Evolutionary conservation across 192 early-diverging fungal species (phyloP), one percentile per base, ranked within the genome.

Genomic region (Funneliformis geosporum): DNA sequence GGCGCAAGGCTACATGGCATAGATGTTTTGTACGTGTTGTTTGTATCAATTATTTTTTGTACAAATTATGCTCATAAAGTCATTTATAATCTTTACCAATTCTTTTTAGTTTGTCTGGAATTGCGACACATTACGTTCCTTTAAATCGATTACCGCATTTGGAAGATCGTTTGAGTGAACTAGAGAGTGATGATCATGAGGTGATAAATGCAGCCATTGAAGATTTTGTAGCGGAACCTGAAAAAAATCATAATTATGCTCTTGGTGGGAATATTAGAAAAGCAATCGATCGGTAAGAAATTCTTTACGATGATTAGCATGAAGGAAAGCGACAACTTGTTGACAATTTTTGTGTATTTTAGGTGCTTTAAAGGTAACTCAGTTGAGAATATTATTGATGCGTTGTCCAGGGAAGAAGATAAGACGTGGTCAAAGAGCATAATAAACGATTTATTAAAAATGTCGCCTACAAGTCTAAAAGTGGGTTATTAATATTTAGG

Each of bases 81-180:
- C 14, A 71, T 46, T 9, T 80, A 59, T 60, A 60, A 16, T 25
- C 40, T 3, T 60, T 10, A 21, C 11, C 6, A 43, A 65, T 44
- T 69, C 9, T 80, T 61, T n/a, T 23, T 85, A 93, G 90, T 67
- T 85, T 92, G 77, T 91, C 97, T 7, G 97, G 98, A 39, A 93
- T 99, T 84, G 98, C 95, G 33, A 97, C 98, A 40, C 97, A 99
- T 84, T 99, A 91, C 83, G 93, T 99, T 28, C 96, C 97, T 18
- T 93, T 94, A 7, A 90, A 92, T 77, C 91, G 96, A 10, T 81
- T 98, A 50, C 88, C 91, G 1, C 82, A 91, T 14, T 88, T 99
- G 68, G 91, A 96, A 82, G 85, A 93, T 74, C 90, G 94, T 7
- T 83, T 99, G 73, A 87, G 90, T 74, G 95, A 95, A 76, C 80